Base-by-base conservation (phyloP, 345 rosid species). In the Odontarrhena argentea region DNA sequence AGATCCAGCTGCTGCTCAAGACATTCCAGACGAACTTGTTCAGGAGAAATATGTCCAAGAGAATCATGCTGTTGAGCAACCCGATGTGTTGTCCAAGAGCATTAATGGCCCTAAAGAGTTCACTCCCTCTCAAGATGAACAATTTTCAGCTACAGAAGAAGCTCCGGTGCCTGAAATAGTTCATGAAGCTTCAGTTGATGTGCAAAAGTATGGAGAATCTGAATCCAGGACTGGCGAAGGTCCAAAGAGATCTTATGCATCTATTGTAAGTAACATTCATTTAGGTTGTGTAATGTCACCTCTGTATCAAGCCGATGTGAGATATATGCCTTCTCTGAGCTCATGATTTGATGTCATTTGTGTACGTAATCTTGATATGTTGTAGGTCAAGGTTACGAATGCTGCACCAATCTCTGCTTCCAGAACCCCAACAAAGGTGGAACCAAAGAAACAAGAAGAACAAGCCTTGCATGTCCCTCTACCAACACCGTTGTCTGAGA, bases 241-340 rank as follows among this genome's bases (percentile, higher is more conserved):
- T 65, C 96, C 93, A 44, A 95, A 87, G 88, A 86, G 86, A 75
- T 91, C 99, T 7, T 95, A 95, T 68, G 99, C 99, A 15, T 89
- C 87, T 35, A 89, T 95, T 69, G 99, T 95, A 77, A 85, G 89
- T 48, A 25, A 40, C n/a, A 24, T 55, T 8, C 45, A n/a, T 37
- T 18, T 67, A 24, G 38, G 45, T 40, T 56, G 8, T 65, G 25
- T 61, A 32, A 11, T 68, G 6, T 11, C 57, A 28, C 41, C 15
- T 26, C 61, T 60, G 36, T 30, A 28, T 73, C 42, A 42, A 59
- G 25, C 50, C 5, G 5, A 30, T 60, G n/a, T 55, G 53, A 63
- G 38, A 65, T 14, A 6, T 37, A 42, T 15, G 9, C 15, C 32
- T 44, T 35, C 55, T 59, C 30, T 44, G 13, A 12, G 14, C n/a